Base-by-base conservation (phyloP, 2,329 filamentous ascomycete species). In the Ceratocystis ficicola region DNA sequence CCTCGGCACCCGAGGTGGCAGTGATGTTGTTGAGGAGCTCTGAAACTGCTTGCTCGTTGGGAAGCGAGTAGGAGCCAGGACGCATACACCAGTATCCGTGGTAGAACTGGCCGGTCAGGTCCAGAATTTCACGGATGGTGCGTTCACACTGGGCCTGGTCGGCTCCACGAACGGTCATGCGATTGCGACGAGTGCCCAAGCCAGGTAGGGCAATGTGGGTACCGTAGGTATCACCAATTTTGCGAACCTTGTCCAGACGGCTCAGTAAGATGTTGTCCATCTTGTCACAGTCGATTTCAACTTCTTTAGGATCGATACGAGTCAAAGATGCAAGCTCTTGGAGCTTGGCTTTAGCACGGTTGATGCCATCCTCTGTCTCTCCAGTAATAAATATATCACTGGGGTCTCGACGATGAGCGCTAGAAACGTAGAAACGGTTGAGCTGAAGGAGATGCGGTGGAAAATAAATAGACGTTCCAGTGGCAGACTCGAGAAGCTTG, bases 381-480 rank as follows among this genome's bases (percentile, higher is more conserved):
- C 94, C 94, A 2, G 94, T 97, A 72, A 99, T 96, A 75, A 94
- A 95, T 68, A 99, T 90, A 73, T 96, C 89, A 73, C 91, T 86
- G 44, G 93, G 88, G 64, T 91, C 89, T 70, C 94, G 86, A 67
- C 89, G 85, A 66, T 85, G 85, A 22, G 91, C 91, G 70, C 89
- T 90, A 6, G 85, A 85, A 1, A 93, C 92, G 64, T 86, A 89
- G 75, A 96, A 99, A 68, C 90, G 88, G 73, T 94, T 96, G 69
- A 96, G 86, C 67, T 88, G 86, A 15, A 93, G 92, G 74, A 97
- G 97, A 0, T 93, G 88, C 6, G 92, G 91, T 32, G 94, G 94
- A 73, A 99, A 97, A 77, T 99, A 99, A 72, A 99, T 97, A 69
- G 94, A 93, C 7, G 94, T 97, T 72, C 92, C 90, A 15, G 94